These are phyloP conservation scores for Fusarium avenaceum DNA, from an alignment of 2,329 filamentous ascomycete genomes.

Conservation along the genomic window DNA sequence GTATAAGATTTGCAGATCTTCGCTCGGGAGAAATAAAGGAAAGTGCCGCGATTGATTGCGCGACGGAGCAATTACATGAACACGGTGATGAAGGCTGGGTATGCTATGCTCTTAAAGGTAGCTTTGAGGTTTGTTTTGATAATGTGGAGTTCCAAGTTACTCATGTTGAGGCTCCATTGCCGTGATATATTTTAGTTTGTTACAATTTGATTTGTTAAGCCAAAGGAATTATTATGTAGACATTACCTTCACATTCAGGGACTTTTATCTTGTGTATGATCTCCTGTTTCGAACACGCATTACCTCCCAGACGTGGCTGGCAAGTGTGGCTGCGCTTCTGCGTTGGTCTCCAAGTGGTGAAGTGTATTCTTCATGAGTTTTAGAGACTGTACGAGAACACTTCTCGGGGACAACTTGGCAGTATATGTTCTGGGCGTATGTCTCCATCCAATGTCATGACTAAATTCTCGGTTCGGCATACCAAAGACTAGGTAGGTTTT, in stretches of 20 bases:
- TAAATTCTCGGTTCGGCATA: too few relatives aligned
- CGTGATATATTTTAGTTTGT: background rate
- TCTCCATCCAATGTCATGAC: too few relatives aligned
- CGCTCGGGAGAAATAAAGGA: background rate
- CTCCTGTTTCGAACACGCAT: too few relatives aligned
- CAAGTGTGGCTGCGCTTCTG: too few relatives aligned
- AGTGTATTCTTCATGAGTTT: background rate
- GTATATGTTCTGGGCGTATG: background rate
- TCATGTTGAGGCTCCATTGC: background rate
- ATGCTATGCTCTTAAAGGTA: background rate
- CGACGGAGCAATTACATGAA: background rate
- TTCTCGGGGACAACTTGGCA: background rate
- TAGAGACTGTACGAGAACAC: background rate
- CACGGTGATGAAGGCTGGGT: background rate
- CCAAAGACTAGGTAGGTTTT: too few relatives aligned
- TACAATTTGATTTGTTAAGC: background rate
- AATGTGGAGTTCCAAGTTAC: background rate
- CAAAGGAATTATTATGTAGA: too few relatives aligned
- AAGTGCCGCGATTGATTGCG: background rate
- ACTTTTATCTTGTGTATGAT: too few relatives aligned
- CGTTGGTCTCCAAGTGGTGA: too few relatives aligned
- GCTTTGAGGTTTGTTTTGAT: background rate
- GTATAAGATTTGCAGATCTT: background rate
- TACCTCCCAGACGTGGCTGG: too few relatives aligned
- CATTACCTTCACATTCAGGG: too few relatives aligned